Evolutionary conservation across 1,139 yeast genomes (phyloP), one percentile per base, ranked within the genome.

Genomic region (Pichia sp.): DNA sequence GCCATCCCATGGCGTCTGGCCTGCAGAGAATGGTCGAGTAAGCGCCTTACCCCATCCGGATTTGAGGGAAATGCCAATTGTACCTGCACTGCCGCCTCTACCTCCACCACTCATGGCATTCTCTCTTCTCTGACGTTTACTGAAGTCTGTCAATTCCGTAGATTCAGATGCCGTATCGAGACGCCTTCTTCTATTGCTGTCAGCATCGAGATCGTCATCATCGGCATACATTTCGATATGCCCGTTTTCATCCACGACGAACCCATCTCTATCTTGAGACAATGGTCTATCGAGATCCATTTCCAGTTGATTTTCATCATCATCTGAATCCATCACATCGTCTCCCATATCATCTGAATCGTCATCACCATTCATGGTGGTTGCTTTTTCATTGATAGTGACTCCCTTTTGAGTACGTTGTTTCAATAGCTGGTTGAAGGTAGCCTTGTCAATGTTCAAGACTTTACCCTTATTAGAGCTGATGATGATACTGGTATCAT

Each of bases 1-100:
- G 34, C 69, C 63, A 26, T 61, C 64, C 77, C 93, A 91, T 0
- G 96, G 95, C 0, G 97, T 87, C 4, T 83, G 74, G 1, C 97
- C 97, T 1, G 87, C 85, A 6, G 73, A 65, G 35, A 60, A 63
- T 6, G 76, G 75, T 34, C 49, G 55, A 3, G 42, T 35, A 13
- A 40, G 15, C n/a, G 35, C 19, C 21, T 26, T 33, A 16, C 40
- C 40, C 44, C 44, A 40, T 10, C 44, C 44, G 7, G 35, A 25
- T 23, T 27, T 32, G n/a, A 40, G 25, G 10, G 28, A 27, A 5
- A 22, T 23, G 9, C 29, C 13, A 22, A 19, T 34, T 16, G 19
- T 24, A 19, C 27, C 23, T 11, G 16, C 24, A n/a, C 7, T 9
- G 27, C 29, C 26, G 11, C 22, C 11, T 10, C 30, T 17, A 29